These are phyloP conservation scores for Apiospora phragmitis DNA, from an alignment of 2,329 filamentous ascomycete species.

Conservation along the genomic window DNA sequence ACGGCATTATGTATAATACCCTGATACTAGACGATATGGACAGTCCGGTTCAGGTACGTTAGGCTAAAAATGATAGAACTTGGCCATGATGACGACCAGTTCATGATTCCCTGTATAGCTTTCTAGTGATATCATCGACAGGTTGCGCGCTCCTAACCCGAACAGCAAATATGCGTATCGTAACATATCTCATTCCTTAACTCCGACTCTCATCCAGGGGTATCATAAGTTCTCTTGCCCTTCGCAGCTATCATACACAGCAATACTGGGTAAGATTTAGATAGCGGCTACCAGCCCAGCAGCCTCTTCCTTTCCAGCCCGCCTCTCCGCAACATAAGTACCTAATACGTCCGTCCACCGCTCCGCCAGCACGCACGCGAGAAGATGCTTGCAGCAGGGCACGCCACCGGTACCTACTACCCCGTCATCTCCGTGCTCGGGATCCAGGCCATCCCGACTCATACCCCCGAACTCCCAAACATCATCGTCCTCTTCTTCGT, in stretches of 20 bases:
- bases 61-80: constrained; percentile 16
- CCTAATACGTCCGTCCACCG: constrained; percentile 61
- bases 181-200: background rate
- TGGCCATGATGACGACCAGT: constrained; percentile 8
- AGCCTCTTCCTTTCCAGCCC: constrained; percentile 64
- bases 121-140: background rate
- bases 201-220: background rate
- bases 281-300: constrained; percentile 64
- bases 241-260: background rate
- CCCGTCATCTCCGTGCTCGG: constrained; percentile 19
- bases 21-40: constrained; percentile 11
- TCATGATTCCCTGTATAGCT: background rate
- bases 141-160: too few species aligned
- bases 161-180: background rate
- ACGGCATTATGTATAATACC: constrained; percentile 18
- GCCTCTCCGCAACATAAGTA: constrained; percentile 53
- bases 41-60: constrained; percentile 11
- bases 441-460: constrained; percentile 34
- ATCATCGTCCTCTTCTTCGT: constrained; percentile 13
- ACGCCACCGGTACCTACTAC: constrained; percentile 32
- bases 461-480: constrained; percentile 33
- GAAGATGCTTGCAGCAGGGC: constrained; percentile 82
- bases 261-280: constrained; percentile 18
- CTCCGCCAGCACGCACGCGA: constrained; percentile 78
- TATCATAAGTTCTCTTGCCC: background rate